phyloP scores from a whole-genome alignment of 257 asterid species.

The Jacaranda mimosifolia region DNA sequence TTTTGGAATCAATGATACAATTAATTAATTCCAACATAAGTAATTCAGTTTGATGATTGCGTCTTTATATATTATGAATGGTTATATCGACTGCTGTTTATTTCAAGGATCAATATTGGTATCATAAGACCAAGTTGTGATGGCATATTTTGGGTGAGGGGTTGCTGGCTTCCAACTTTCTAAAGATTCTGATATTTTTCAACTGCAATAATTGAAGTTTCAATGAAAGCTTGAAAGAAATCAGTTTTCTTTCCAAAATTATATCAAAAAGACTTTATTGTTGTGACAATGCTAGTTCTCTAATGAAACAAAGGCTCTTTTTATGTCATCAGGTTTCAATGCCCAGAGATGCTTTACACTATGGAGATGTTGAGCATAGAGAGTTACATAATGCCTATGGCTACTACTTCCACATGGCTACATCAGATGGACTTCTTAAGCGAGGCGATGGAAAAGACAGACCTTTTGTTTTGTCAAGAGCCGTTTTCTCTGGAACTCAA shows the following conservation, averaged over 20 bases:
- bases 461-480: slow-evolving; percentile 95
- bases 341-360: slow-evolving; percentile 95
- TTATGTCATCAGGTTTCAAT: slow-evolving; percentile 69
- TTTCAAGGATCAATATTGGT: slow-evolving; percentile 10
- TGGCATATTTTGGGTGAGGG: background rate
- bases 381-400: slow-evolving; percentile 97
- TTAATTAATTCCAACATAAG: background rate
- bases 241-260: background rate
- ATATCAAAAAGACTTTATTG: background rate
- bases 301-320: slow-evolving; percentile 10
- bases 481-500: slow-evolving; percentile 94
- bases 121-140: background rate
- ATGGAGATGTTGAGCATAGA: slow-evolving; percentile 90
- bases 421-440: slow-evolving; percentile 88
- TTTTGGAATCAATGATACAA: background rate
- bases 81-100: background rate
- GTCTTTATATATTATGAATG: background rate
- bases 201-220: background rate
- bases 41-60: no score
- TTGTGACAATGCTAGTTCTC: slow-evolving; percentile 2
- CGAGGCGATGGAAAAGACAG: slow-evolving; percentile 86
- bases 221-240: slow-evolving; percentile 3
- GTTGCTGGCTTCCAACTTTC: slow-evolving; percentile 1
- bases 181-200: background rate
- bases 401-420: slow-evolving; percentile 97